A percentile compares a stretch with the other conserved stretches of the same genome.
Evolutionary conservation across 345 rosid species (phyloP).

Genomic region (Microthlaspi erraticum): DNA sequence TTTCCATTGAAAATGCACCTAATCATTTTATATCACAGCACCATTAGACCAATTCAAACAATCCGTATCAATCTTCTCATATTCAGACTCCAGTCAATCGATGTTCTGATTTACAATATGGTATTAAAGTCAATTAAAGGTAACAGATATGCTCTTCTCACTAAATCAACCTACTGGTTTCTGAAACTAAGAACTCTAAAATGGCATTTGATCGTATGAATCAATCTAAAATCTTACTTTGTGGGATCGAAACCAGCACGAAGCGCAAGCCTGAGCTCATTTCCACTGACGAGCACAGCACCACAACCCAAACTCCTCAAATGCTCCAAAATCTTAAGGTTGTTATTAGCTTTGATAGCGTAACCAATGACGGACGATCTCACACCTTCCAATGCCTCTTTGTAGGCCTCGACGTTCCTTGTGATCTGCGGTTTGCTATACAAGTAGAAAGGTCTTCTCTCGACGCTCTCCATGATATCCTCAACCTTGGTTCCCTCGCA

Average conservation of each 20-base stretch:
- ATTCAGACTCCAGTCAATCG: slow-evolving; percentile 14
- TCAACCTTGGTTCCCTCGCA: slow-evolving; percentile 85
- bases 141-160: not conserved
- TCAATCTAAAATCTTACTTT: slow-evolving; percentile 49
- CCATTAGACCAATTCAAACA: slow-evolving; percentile 4
- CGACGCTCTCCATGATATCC: slow-evolving; percentile 77
- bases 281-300: slow-evolving; percentile 93
- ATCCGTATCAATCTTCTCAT: not conserved
- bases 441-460: slow-evolving; percentile 86
- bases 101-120: not conserved
- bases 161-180: not conserved
- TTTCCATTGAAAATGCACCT: slow-evolving; percentile 98
- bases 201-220: not conserved
- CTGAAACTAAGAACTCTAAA: not conserved
- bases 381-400: slow-evolving; percentile 74
- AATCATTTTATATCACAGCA: not conserved
- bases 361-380: slow-evolving; percentile 77
- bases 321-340: slow-evolving; percentile 92
- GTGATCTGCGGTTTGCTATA: slow-evolving; percentile 93
- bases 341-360: slow-evolving; percentile 92
- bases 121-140: not conserved
- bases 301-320: slow-evolving; percentile 90
- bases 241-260: slow-evolving; percentile 88
- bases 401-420: slow-evolving; percentile 80
- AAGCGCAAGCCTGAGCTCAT: slow-evolving; percentile 92